Conservation (phyloP, 2,329 filamentous ascomycete species). For the Aspergillus latus region DNA sequence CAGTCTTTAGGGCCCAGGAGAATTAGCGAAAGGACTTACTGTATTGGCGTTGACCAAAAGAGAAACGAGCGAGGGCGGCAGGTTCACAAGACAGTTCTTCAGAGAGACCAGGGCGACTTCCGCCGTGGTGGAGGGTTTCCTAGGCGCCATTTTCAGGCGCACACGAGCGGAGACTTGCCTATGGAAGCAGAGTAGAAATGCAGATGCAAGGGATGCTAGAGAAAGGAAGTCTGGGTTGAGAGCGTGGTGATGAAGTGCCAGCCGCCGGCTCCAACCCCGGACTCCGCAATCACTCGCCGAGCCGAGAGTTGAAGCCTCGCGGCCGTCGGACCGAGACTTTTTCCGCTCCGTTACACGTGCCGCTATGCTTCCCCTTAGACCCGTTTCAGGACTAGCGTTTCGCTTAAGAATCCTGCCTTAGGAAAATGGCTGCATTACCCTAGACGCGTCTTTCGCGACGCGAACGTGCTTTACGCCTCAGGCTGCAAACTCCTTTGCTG, state of each 20-base stretch:
- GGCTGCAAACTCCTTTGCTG: constrained; percentile 12
- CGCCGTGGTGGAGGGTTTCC: constrained; percentile 64
- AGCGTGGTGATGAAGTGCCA: constrained; percentile 17
- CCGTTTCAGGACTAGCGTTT: too few species aligned
- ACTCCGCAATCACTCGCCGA: constrained; percentile 31
- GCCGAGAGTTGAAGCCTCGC: neutral
- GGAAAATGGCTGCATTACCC: neutral
- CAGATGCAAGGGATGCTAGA: constrained; percentile 12
- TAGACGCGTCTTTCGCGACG: constrained; percentile 31
- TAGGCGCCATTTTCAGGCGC: constrained; percentile 43
- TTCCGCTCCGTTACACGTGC: constrained; percentile 35
- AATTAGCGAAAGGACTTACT: constrained; percentile 52
- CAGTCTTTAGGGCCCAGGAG: neutral
- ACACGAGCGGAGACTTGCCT: constrained; percentile 11
- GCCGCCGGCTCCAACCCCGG: constrained; percentile 24
- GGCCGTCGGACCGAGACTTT: constrained; percentile 32
- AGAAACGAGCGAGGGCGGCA: constrained; percentile 79
- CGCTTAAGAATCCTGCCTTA: constrained; percentile 16
- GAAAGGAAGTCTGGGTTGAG: neutral
- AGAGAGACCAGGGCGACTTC: constrained; percentile 84
- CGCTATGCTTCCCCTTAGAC: neutral
- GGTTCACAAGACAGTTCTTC: constrained; percentile 92
- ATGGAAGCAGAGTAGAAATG: constrained; percentile 14
- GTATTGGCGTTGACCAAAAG: constrained; percentile 87
- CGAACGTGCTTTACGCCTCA: constrained; percentile 26